Conservation (phyloP, 208 protist genomes). For the Leishmania amazonensis region DNA sequence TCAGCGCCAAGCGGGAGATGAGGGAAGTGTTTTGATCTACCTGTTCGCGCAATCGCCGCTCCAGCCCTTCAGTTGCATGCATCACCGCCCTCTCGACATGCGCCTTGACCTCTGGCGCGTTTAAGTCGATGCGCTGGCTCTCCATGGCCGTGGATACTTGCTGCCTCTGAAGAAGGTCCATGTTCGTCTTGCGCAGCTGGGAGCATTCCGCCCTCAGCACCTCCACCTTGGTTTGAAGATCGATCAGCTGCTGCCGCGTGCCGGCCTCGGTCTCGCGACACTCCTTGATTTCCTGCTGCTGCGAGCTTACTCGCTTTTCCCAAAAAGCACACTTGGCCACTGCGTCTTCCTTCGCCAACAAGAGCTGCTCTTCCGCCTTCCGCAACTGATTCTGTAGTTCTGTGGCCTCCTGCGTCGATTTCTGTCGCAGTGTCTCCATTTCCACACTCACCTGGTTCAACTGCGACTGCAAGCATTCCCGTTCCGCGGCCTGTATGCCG, state of each 20-base stretch:
- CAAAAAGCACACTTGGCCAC: conserved; percentile 23
- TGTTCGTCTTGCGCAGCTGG: conserved; percentile 17
- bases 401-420: conserved; percentile 14
- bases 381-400: conserved; percentile 10
- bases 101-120: conserved; percentile 37
- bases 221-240: conserved; percentile 20
- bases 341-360: conserved; percentile 24
- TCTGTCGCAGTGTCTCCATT: conserved; percentile 12
- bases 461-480: conserved; percentile 3
- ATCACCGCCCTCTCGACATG: conserved; percentile 38
- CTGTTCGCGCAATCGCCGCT: conserved; percentile 43
- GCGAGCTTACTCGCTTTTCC: conserved; percentile 5
- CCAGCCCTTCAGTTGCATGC: conserved; percentile 34
- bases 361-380: conserved; percentile 21
- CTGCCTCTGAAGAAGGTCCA: conserved; percentile 6
- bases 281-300: conserved; percentile 30
- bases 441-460: conserved; percentile 16
- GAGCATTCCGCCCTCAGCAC: conserved; percentile 17
- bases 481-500: conserved; percentile 2
- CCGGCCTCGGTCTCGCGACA: conserved; percentile 25
- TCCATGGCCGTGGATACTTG: not conserved
- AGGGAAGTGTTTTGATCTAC: conserved; percentile 44
- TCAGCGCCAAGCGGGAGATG: conserved; percentile 46
- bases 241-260: conserved; percentile 19
- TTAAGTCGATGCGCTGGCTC: conserved; percentile 16